A percentile compares a stretch with the other conserved stretches of the same genome.
Conservation (phyloP, 306 rosid genomes). For the Lathyrus aphaca region DNA sequence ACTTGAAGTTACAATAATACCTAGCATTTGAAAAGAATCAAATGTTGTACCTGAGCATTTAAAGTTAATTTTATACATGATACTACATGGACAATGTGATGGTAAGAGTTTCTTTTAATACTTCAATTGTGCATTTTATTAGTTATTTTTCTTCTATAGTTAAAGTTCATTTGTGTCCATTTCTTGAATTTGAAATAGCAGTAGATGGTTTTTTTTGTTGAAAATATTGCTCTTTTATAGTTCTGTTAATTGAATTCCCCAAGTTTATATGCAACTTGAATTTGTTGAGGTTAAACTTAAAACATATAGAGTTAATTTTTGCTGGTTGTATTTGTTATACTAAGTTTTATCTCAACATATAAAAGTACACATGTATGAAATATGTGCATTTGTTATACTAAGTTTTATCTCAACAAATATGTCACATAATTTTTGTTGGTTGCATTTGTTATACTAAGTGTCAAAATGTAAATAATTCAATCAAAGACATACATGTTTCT, state of each 20-base stretch:
- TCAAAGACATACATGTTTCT: no score
- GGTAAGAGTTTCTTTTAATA: no score
- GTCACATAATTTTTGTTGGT: background rate
- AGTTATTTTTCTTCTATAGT: no score
- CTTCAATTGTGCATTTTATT: no score
- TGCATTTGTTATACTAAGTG: background rate
- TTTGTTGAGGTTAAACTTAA: background rate
- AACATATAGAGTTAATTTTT: no score
- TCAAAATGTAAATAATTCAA: background rate
- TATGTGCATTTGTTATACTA: background rate
- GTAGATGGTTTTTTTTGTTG: background rate
- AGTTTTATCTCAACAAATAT: background rate
- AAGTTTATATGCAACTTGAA: background rate
- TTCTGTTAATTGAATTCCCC: background rate
- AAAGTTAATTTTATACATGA: no score
- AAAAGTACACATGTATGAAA: background rate
- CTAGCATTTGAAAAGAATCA: no score
- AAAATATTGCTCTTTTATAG: background rate
- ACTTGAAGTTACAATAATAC: no score
- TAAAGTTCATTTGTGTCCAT: no score
- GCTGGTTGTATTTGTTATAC: background rate
- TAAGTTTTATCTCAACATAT: background rate
- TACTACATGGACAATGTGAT: no score
- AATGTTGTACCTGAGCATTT: no score
- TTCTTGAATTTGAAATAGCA: background rate